Conservation (phyloP, 331 rosid genomes). For the Malus hybrid region DNA sequence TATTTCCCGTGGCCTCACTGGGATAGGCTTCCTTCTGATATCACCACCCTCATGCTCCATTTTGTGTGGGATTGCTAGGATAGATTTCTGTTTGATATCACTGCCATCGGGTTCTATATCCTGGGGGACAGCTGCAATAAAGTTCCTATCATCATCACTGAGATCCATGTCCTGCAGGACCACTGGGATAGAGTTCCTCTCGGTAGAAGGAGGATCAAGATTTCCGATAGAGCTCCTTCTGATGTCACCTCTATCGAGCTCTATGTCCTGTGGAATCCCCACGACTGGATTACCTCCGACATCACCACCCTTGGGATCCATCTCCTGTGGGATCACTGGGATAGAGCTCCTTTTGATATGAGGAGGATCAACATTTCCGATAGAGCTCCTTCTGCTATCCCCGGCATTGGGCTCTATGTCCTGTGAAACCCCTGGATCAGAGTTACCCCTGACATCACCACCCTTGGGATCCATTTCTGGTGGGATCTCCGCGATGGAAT, state of each 20-base stretch:
- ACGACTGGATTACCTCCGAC: background rate
- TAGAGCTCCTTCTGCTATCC: background rate
- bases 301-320: background rate
- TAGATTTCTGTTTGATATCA: background rate
- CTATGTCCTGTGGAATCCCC: background rate
- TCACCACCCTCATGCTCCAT: background rate
- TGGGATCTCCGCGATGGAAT: background rate
- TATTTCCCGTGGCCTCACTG: slow-evolving; percentile 2
- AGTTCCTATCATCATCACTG: slow-evolving; percentile 9
- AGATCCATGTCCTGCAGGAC: slow-evolving; percentile 17
- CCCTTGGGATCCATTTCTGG: background rate
- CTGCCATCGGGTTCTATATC: background rate
- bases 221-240: background rate
- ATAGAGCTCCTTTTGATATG: background rate
- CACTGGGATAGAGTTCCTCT: background rate
- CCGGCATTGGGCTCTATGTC: background rate
- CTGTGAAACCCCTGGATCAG: background rate
- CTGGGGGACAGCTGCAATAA: background rate
- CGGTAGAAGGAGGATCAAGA: background rate
- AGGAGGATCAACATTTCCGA: background rate
- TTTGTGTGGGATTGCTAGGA: background rate
- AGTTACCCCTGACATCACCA: background rate
- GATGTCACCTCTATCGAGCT: background rate
- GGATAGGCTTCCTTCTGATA: background rate
- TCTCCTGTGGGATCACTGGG: background rate